phyloP scores from a whole-genome alignment of 1,139 yeast genomes.

The Diutina mesorugosa region DNA sequence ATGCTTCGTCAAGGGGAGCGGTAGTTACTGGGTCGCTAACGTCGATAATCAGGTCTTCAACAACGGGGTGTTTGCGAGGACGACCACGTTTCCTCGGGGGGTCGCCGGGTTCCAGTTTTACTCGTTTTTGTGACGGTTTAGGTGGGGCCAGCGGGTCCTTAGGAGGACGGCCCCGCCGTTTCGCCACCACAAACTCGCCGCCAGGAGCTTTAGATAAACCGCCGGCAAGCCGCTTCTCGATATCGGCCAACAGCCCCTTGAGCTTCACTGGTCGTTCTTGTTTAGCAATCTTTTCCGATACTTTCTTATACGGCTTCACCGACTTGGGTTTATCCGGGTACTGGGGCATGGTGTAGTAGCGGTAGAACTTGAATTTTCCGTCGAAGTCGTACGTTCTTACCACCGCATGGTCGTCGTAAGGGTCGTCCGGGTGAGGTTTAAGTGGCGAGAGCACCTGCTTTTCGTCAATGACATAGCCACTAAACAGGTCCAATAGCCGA shows the following conservation, averaged over 20 bases:
- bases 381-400: constrained; percentile 1
- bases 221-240: background rate
- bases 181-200: background rate
- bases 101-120: background rate
- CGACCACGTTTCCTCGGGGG: background rate
- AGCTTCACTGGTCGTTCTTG: background rate
- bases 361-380: constrained; percentile 2
- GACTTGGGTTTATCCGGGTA: background rate
- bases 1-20: background rate
- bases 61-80: background rate
- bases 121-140: background rate
- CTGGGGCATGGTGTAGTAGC: background rate
- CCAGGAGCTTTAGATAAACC: background rate
- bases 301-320: background rate
- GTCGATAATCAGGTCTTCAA: background rate
- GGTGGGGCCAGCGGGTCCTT: background rate
- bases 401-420: background rate
- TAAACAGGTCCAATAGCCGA: background rate
- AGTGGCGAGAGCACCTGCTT: background rate
- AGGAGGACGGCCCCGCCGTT: background rate
- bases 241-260: background rate
- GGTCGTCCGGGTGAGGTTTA: background rate
- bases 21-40: background rate
- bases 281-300: background rate
- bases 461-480: background rate